Percentiles rank a stretch among this genome's conserved stretches.
Evolutionary conservation across 2,329 filamentous ascomycete genomes (phyloP).

Genomic region (Tolypocladium inflatum): DNA sequence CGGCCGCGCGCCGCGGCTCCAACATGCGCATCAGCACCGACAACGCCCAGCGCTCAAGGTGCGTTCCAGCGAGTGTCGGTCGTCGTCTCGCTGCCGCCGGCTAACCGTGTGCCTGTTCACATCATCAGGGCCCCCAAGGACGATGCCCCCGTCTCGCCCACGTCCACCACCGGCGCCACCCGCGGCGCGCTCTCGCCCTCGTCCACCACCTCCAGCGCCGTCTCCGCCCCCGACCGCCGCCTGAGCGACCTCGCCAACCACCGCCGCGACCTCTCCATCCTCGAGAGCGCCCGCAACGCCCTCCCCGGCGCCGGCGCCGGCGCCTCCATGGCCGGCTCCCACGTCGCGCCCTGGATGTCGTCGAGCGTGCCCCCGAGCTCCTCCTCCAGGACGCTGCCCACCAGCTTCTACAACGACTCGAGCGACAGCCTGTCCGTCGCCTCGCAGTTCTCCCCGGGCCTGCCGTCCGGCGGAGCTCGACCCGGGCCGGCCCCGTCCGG

Average conservation of each 20-base stretch:
- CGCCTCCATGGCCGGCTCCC: conserved; percentile 33
- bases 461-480: conserved; percentile 37
- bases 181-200: conserved; percentile 38
- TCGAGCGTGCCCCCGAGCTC: conserved; percentile 24
- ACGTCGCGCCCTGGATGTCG: conserved; percentile 51
- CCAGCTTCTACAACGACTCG: conserved; percentile 67
- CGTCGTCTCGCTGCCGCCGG: neutral
- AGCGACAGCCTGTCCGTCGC: conserved; percentile 55
- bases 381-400: conserved; percentile 30
- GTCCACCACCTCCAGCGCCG: conserved; percentile 24
- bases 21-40: conserved; percentile 26
- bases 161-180: conserved; percentile 29
- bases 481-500: conserved; percentile 22
- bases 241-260: conserved; percentile 58
- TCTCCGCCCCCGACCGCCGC: conserved; percentile 41
- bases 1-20: conserved; percentile 10
- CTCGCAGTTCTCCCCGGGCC: conserved; percentile 62
- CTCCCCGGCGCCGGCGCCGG: conserved; percentile 33
- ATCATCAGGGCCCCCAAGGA: conserved; percentile 15
- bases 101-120: neutral
- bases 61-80: conserved; percentile 13
- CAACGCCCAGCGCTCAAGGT: conserved; percentile 33
- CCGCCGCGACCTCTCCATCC: conserved; percentile 60
- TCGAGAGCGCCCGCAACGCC: conserved; percentile 49
- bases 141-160: conserved; percentile 41